Percentiles rank a stretch among this genome's conserved stretches.
Evolutionary conservation across 139 green algal species (phyloP).

Genomic region (Coccomyxa sp.): DNA sequence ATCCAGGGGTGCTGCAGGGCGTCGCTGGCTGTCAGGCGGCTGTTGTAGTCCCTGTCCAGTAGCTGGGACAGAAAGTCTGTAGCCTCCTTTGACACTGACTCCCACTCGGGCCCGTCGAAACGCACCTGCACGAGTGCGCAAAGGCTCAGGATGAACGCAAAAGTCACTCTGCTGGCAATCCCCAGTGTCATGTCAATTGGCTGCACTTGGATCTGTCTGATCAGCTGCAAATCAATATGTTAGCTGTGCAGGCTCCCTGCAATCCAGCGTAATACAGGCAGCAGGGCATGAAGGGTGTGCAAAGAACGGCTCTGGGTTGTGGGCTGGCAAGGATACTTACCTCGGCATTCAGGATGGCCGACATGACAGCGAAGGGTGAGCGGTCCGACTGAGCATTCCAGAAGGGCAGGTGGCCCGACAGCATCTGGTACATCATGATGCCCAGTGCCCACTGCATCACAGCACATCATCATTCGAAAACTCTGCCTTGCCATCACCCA

Average conservation of each 20-base stretch:
- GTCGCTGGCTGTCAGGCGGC: conserved; percentile 60
- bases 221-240: too few species aligned
- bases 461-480: not conserved
- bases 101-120: too few species aligned
- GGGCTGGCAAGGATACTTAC: too few species aligned
- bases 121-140: conserved; percentile 70
- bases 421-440: conserved; percentile 69
- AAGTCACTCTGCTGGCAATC: too few species aligned
- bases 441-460: conserved; percentile 57
- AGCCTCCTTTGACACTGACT: too few species aligned
- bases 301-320: too few species aligned
- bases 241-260: too few species aligned
- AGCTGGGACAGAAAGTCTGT: conserved; percentile 49
- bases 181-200: too few species aligned
- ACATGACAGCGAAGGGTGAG: conserved; percentile 19
- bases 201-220: too few species aligned
- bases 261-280: too few species aligned
- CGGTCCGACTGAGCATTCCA: not conserved
- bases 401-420: conserved; percentile 17
- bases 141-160: too few species aligned
- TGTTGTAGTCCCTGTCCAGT: conserved; percentile 49
- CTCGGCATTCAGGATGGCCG: conserved; percentile 15
- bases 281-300: too few species aligned
- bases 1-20: conserved; percentile 83
- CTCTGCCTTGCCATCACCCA: not conserved